These are phyloP conservation scores for Magnusiomyces sp. DNA, from an alignment of 1,139 yeast genomes.

Conservation along the genomic window DNA sequence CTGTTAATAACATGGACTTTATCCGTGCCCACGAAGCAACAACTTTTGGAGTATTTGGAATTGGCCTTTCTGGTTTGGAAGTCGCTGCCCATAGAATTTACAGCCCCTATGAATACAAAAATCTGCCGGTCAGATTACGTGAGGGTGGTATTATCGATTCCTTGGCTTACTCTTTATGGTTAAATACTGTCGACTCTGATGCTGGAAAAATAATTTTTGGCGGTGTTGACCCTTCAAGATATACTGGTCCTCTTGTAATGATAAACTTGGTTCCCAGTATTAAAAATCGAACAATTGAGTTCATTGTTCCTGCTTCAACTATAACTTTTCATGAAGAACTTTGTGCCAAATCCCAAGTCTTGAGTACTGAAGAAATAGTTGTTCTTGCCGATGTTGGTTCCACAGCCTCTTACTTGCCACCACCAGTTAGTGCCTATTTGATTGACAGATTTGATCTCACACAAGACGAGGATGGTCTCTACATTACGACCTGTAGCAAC, in stretches of 20 bases:
- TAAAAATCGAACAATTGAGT: constrained; percentile 13
- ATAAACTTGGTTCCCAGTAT: constrained; percentile 36
- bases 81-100: constrained; percentile 8
- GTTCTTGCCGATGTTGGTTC: constrained; percentile 13
- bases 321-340: constrained; percentile 6
- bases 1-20: constrained; percentile 11
- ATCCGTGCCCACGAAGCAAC: constrained; percentile 12
- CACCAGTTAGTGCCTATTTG: constrained; percentile 3
- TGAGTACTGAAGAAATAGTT: constrained; percentile 6
- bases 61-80: constrained; percentile 13
- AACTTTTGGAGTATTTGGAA: constrained; percentile 14
- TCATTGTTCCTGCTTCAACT: constrained; percentile 10
- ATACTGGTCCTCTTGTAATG: constrained; percentile 16
- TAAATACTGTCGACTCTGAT: constrained; percentile 35
- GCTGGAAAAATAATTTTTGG: constrained; percentile 52
- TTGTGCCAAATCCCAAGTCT: constrained; percentile 6
- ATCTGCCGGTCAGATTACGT: constrained; percentile 10
- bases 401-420: constrained; percentile 11
- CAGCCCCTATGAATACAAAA: constrained; percentile 10
- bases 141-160: constrained; percentile 39
- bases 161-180: constrained; percentile 47
- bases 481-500: constrained; percentile 20
- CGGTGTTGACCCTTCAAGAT: constrained; percentile 50
- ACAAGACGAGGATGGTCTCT: constrained; percentile 15
- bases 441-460: constrained; percentile 3